These are phyloP conservation scores for Ceratocystis huliohia DNA, from an alignment of 2,329 filamentous ascomycete genomes.

Conservation along the genomic window DNA sequence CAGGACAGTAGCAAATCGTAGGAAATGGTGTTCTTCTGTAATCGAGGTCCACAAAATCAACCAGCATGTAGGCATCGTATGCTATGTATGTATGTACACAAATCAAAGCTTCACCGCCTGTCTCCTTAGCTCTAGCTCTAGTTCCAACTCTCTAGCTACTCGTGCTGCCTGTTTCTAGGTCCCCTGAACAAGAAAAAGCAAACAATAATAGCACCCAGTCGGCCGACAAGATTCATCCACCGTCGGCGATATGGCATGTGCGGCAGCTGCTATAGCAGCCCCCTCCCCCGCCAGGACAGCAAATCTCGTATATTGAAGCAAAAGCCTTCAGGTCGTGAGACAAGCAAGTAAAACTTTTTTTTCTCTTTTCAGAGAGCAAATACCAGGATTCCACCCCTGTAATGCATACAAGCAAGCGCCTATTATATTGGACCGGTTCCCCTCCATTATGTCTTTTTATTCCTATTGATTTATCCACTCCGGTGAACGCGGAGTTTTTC, in stretches of 20 bases:
- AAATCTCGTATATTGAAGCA: constrained; percentile 1
- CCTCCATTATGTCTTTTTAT: background rate
- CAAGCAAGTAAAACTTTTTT: background rate
- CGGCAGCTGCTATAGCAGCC: background rate
- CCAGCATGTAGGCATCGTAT: no score
- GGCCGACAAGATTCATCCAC: no score
- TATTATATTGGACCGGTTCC: background rate
- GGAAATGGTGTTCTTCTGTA: background rate
- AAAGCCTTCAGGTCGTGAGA: background rate
- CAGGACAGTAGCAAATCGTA: background rate
- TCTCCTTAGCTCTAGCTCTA: no score
- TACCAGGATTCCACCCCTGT: background rate
- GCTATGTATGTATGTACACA: background rate
- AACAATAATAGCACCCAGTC: no score
- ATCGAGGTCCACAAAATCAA: no score
- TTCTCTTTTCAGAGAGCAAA: background rate
- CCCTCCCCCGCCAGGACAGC: background rate
- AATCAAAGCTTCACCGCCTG: background rate
- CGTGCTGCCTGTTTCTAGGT: background rate
- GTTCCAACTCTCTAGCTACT: background rate
- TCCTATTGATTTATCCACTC: background rate
- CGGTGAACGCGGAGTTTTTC: background rate
- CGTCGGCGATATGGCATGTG: background rate
- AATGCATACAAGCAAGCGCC: background rate
- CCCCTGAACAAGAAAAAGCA: no score